These are phyloP conservation scores for Entomortierella chlamydospora DNA, from an alignment of 192 early-diverging fungal species.

Conservation along the genomic window DNA sequence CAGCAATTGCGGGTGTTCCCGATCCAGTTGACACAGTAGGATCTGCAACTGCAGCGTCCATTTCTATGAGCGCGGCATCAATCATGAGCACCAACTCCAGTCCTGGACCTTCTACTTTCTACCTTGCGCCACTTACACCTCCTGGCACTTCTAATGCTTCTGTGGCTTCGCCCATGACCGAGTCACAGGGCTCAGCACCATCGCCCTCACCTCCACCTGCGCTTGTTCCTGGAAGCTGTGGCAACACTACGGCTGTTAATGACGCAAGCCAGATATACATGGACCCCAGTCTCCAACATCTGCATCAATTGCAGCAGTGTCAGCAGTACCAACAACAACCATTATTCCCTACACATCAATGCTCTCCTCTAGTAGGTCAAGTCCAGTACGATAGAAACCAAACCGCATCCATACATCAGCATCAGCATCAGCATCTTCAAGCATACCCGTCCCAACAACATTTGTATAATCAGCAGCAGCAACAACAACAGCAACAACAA, in stretches of 20 bases:
- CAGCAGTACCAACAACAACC: constrained; percentile 10
- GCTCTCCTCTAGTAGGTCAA: constrained; percentile 3
- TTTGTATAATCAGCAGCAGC: background rate
- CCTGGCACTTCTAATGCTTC: constrained; percentile 41
- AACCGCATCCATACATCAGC: background rate
- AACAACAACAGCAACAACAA: constrained; percentile 21
- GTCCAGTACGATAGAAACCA: constrained; percentile 4
- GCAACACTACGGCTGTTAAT: background rate
- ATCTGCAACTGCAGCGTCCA: constrained; percentile 17
- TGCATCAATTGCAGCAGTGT: constrained; percentile 7
- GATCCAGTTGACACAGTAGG: constrained; percentile 9
- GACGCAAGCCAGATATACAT: constrained; percentile 11
- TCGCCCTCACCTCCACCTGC: constrained; percentile 43
- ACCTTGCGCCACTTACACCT: constrained; percentile 45
- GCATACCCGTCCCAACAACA: constrained; percentile 12
- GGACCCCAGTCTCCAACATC: constrained; percentile 15
- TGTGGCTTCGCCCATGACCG: constrained; percentile 31
- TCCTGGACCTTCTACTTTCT: constrained; percentile 26
- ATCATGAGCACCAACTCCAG: constrained; percentile 12
- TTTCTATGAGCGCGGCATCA: constrained; percentile 24
- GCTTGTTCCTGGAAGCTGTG: background rate
- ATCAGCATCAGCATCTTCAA: constrained; percentile 17
- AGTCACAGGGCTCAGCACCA: constrained; percentile 39
- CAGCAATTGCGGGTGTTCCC: constrained; percentile 6
- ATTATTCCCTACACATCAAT: constrained; percentile 7